phyloP scores from a whole-genome alignment of 2,329 filamentous ascomycete species.

The Xylaria multiplex region DNA sequence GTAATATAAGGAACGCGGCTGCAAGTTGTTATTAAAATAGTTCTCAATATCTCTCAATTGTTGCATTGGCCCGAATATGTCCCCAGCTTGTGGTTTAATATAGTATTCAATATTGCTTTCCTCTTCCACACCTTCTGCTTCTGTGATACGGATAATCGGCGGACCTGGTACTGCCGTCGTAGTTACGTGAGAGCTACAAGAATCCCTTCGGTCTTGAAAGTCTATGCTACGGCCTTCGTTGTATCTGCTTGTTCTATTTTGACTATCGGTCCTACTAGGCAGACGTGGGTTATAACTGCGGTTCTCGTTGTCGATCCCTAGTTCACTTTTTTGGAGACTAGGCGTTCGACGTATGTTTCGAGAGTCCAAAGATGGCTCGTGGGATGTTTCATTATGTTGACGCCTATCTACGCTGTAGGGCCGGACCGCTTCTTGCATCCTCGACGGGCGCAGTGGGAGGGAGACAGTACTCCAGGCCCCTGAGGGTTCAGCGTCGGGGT shows the following conservation, averaged over 20 bases:
- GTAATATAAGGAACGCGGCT: not conserved
- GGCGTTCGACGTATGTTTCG: not conserved
- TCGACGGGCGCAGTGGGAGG: conserved; percentile 1
- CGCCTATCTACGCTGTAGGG: not conserved
- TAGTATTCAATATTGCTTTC: not conserved
- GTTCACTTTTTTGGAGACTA: conserved; percentile 2
- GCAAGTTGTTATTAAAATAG: not conserved
- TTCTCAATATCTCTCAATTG: conserved; percentile 1
- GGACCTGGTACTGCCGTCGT: not conserved
- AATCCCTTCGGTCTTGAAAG: not conserved
- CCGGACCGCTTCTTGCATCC: not conserved
- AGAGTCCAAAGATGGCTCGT: not conserved
- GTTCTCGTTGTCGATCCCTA: not conserved
- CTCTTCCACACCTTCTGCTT: not conserved
- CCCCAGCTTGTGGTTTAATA: conserved; percentile 1
- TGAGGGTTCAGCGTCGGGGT: conserved; percentile 8
- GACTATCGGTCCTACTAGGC: not conserved
- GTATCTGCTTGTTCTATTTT: not conserved
- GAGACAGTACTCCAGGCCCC: conserved; percentile 18
- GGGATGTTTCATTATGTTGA: too few species aligned
- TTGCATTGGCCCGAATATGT: not conserved
- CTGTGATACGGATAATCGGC: not conserved
- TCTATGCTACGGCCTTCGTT: not conserved
- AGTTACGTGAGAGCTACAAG: not conserved
- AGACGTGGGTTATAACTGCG: not conserved